Evolutionary conservation across 1,139 yeast species (phyloP).

Genomic region (Kluyveromyces sp.): DNA sequence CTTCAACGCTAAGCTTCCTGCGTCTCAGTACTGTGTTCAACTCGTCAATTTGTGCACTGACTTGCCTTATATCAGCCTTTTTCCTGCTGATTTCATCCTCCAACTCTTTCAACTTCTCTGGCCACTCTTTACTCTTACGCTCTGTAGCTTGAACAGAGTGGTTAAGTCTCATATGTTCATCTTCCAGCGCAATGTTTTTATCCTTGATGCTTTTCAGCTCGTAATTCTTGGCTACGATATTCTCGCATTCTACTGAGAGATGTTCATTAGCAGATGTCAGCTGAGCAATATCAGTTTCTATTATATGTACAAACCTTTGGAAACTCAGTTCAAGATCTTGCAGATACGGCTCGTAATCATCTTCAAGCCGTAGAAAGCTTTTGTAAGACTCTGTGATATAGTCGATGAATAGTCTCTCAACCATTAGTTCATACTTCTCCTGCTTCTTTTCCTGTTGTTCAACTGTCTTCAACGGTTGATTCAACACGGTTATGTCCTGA

Average conservation of each 20-base stretch:
- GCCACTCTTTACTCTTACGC: slow-evolving; percentile 59
- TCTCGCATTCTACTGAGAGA: slow-evolving; percentile 30
- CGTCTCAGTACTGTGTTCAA: slow-evolving; percentile 43
- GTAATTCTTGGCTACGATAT: slow-evolving; percentile 34
- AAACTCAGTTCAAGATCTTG: slow-evolving; percentile 53
- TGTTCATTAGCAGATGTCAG: slow-evolving; percentile 37
- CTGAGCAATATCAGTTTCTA: slow-evolving; percentile 40
- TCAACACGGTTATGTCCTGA: slow-evolving; percentile 31
- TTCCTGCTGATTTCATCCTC: slow-evolving; percentile 46
- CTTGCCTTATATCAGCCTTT: slow-evolving; percentile 38
- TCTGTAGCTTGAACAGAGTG: slow-evolving; percentile 66
- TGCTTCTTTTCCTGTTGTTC: slow-evolving; percentile 35
- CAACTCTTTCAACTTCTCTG: slow-evolving; percentile 47
- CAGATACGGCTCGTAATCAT: slow-evolving; percentile 50
- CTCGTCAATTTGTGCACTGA: slow-evolving; percentile 41
- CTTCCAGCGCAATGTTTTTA: slow-evolving; percentile 58
- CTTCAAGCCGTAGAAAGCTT: slow-evolving; percentile 56
- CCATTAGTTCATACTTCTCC: slow-evolving; percentile 32
- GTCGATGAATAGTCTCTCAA: slow-evolving; percentile 57
- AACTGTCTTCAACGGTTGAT: slow-evolving; percentile 38
- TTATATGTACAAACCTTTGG: slow-evolving; percentile 38
- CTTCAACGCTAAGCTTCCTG: slow-evolving; percentile 59
- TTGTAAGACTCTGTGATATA: slow-evolving; percentile 64
- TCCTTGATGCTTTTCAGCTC: slow-evolving; percentile 42
- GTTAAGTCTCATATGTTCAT: slow-evolving; percentile 64